Evolutionary conservation across 1,139 yeast species (phyloP).

Genomic region (Zygosaccharomyces pseudobailii): DNA sequence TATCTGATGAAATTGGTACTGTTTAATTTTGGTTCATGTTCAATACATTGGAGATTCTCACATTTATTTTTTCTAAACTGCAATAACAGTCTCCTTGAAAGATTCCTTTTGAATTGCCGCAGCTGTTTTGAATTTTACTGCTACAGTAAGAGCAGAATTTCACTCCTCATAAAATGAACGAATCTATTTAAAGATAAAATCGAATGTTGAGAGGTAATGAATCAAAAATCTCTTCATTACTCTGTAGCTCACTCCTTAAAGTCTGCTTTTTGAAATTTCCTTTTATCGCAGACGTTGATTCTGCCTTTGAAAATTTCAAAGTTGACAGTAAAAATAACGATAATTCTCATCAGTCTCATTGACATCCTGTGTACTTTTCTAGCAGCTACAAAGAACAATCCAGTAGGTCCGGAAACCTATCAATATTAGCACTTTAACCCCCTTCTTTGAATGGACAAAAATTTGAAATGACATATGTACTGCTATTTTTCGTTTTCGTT

Average conservation of each 20-base stretch:
- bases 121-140: neutral
- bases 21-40: neutral
- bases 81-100: neutral
- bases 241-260: neutral
- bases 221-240: neutral
- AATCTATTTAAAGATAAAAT: neutral
- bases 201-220: neutral
- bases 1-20: neutral
- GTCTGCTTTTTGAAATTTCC: neutral
- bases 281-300: neutral
- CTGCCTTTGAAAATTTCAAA: neutral
- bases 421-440: neutral
- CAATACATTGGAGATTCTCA: neutral
- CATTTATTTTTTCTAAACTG: neutral
- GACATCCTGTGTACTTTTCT: neutral
- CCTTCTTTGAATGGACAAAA: neutral
- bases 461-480: neutral
- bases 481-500: neutral
- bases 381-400: neutral
- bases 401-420: neutral
- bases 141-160: neutral
- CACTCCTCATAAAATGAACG: neutral
- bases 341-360: neutral
- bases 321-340: neutral
- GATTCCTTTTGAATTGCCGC: neutral